These are phyloP conservation scores for Sporothrix inflata DNA, from an alignment of 2,329 filamentous ascomycete genomes.

Conservation along the genomic window DNA sequence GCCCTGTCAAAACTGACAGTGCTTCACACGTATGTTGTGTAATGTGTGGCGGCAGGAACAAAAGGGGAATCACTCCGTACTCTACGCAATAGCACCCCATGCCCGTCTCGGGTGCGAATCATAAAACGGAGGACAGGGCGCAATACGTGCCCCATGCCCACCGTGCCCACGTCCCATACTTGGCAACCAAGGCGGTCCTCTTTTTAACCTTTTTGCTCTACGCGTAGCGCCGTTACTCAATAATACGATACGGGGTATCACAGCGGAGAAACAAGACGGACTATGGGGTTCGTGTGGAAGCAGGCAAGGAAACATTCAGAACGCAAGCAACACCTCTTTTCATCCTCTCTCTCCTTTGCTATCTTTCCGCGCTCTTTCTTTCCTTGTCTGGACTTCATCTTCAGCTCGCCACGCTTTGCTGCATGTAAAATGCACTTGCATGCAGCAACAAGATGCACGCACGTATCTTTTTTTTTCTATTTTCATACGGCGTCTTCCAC, in stretches of 20 bases:
- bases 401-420: slow-evolving; percentile 14
- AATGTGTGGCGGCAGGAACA: background rate
- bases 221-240: no score
- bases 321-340: background rate
- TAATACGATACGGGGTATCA: no score
- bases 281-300: background rate
- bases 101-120: background rate
- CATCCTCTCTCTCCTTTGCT: no score
- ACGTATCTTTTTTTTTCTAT: background rate
- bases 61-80: background rate
- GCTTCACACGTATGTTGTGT: background rate
- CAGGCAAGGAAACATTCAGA: background rate
- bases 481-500: background rate
- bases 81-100: background rate
- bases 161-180: no score
- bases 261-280: no score
- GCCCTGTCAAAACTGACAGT: background rate
- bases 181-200: no score
- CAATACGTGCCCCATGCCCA: background rate
- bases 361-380: background rate
- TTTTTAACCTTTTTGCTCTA: no score
- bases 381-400: background rate
- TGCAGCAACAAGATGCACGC: background rate
- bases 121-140: background rate
- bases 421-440: background rate